Base-by-base conservation (phyloP, 2,329 filamentous ascomycete genomes). In the Colletotrichum acutatum region DNA sequence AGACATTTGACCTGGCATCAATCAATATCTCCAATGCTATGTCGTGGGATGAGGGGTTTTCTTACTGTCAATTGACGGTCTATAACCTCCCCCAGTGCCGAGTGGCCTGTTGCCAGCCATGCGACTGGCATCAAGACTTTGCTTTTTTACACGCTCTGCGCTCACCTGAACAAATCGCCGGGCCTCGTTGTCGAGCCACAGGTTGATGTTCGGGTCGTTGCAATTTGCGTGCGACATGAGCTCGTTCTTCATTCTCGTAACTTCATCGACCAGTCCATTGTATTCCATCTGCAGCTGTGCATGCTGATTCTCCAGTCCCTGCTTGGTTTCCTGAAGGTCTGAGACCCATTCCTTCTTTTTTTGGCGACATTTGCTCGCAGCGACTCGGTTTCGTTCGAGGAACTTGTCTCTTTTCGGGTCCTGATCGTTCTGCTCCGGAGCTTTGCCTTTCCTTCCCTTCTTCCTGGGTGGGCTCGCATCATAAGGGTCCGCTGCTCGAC, bases 301-400 rank as follows among this genome's bases (percentile, higher is more conserved):
- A 76, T 89, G 83, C 53, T 84, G 81, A 6, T 75, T 77, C 77
- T 90, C 88, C 57, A 90, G 76, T 0, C 78, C 81, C 11, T 79
- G 75, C 68, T 85, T 86, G 6, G 82, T 83, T 66, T 86, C 83
- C 72, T 90, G 86, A 26, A 90, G 78, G n/a, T 86, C 83, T 14
- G 81, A 81, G 26, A 87, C 84, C 84, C 86, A 89, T 76, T 85
- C 82, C 80, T 89, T 90, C 77, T 89, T 89, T 81, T 93, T 94
- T 77, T 92, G 89, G 4, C 93, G 89, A 78, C 92, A 95, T 78
- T 94, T 94, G 79, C 90, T 92, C 1, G 93, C 93, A 0, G 93
- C 93, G 2, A 93, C 83, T 11, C 93, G 87, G 79, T 95, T 95
- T 73, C 92, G 89, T 80, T 93, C 91, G 0, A 94, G 85, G 76